A percentile compares a stretch with the other conserved stretches of the same genome.
phyloP scores from a whole-genome alignment of 768 basidiomycete genomes.

The Amanita muscaria region DNA sequence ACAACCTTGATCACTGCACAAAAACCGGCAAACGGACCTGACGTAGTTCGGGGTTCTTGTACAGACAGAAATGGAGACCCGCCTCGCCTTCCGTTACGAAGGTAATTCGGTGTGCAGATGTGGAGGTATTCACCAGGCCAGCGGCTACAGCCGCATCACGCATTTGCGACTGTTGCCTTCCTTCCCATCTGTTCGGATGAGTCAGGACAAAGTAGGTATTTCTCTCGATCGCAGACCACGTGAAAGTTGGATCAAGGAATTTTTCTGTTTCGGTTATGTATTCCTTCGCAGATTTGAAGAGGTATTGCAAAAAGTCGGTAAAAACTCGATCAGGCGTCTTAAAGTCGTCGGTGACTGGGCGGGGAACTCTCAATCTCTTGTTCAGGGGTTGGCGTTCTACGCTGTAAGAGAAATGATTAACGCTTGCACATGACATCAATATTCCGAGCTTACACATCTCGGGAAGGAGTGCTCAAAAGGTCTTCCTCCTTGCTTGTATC shows the following conservation, averaged over 20 bases:
- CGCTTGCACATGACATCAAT: no score
- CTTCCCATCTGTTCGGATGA: slow-evolving; percentile 54
- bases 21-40: background rate
- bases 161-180: slow-evolving; percentile 40
- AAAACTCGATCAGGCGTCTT: slow-evolving; percentile 37
- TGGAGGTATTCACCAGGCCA: slow-evolving; percentile 29
- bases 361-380: no score
- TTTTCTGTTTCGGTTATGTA: slow-evolving; percentile 35
- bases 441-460: no score
- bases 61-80: slow-evolving; percentile 41
- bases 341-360: no score
- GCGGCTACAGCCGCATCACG: slow-evolving; percentile 38
- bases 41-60: slow-evolving; percentile 19
- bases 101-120: slow-evolving; percentile 29
- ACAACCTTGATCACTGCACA: no score
- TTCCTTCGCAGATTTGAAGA: slow-evolving; percentile 28
- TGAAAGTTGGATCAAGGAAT: slow-evolving; percentile 25
- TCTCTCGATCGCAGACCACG: slow-evolving; percentile 32
- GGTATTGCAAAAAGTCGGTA: slow-evolving; percentile 38
- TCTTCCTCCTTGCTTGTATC: no score
- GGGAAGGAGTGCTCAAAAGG: no score
- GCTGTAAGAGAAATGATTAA: no score
- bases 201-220: slow-evolving; percentile 37
- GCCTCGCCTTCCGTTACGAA: slow-evolving; percentile 53
- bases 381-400: no score